Evolutionary conservation across 2,329 filamentous ascomycete genomes (phyloP).

Genomic region (Beauveria australis): DNA sequence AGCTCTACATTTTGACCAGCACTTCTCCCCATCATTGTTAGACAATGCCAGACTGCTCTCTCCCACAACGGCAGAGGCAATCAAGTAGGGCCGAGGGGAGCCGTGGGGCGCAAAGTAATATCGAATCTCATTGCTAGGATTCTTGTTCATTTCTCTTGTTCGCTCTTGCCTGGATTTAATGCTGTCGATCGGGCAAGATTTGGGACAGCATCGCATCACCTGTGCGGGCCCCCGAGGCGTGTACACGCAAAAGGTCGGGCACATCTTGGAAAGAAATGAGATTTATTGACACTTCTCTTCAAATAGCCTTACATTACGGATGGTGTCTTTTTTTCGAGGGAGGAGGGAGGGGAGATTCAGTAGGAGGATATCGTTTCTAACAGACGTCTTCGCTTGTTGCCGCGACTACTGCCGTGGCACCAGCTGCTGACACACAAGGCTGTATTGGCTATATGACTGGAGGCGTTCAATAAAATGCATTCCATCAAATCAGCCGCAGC

Average conservation of each 20-base stretch:
- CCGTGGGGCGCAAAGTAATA: background rate
- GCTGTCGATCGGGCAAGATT: background rate
- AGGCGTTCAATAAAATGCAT: too few relatives aligned
- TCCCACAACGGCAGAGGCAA: background rate
- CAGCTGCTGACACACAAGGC: too few relatives aligned
- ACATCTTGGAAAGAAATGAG: background rate
- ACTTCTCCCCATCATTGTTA: background rate
- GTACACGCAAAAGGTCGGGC: background rate
- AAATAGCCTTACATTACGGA: background rate
- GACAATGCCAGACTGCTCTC: too few relatives aligned
- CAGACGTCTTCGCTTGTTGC: too few relatives aligned
- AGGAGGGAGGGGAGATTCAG: too few relatives aligned
- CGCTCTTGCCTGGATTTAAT: background rate
- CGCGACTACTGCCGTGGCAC: too few relatives aligned
- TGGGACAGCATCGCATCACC: background rate
- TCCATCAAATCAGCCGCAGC: too few relatives aligned
- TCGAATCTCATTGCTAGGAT: background rate
- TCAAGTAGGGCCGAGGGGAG: background rate
- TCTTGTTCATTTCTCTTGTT: too few relatives aligned
- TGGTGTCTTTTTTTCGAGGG: background rate
- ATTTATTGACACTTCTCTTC: background rate
- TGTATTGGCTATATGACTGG: too few relatives aligned
- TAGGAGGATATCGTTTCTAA: too few relatives aligned
- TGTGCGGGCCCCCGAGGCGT: background rate
- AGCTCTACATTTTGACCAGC: background rate